Evolutionary conservation across 768 basidiomycete genomes (phyloP).

Genomic region (Collybiopsis confluens): DNA sequence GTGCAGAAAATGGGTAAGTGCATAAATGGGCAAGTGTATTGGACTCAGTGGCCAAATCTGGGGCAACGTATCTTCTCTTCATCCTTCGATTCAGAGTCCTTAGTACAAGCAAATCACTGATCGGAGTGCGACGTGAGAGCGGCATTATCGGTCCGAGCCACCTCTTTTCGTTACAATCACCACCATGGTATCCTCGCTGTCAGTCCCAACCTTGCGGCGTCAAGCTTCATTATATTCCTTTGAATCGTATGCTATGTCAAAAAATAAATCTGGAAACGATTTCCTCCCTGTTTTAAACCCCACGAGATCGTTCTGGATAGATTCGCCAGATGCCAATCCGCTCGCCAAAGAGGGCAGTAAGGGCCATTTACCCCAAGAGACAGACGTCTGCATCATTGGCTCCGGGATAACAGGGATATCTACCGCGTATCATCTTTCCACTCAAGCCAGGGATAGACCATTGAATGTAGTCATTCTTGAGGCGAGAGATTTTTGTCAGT

Average conservation of each 20-base stretch:
- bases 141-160: too few relatives aligned
- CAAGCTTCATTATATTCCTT: neutral
- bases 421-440: constrained; percentile 66
- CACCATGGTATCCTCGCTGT: neutral
- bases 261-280: neutral
- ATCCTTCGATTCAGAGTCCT: too few relatives aligned
- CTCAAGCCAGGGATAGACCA: constrained; percentile 14
- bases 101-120: too few relatives aligned
- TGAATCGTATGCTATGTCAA: constrained; percentile 3
- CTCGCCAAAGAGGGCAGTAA: constrained; percentile 63
- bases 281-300: constrained; percentile 55
- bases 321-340: constrained; percentile 59
- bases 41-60: too few relatives aligned
- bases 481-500: constrained; percentile 76
- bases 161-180: neutral
- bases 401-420: constrained; percentile 77
- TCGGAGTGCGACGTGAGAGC: too few relatives aligned
- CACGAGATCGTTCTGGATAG: constrained; percentile 72
- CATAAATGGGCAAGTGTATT: too few relatives aligned
- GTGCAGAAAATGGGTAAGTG: too few relatives aligned
- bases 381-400: constrained; percentile 77
- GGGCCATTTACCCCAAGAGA: constrained; percentile 51
- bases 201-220: neutral
- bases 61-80: too few relatives aligned
- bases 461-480: constrained; percentile 67